These are phyloP conservation scores for Phoenix dactylifera DNA, from an alignment of 176 grass and related monocot species.

Conservation along the genomic window DNA sequence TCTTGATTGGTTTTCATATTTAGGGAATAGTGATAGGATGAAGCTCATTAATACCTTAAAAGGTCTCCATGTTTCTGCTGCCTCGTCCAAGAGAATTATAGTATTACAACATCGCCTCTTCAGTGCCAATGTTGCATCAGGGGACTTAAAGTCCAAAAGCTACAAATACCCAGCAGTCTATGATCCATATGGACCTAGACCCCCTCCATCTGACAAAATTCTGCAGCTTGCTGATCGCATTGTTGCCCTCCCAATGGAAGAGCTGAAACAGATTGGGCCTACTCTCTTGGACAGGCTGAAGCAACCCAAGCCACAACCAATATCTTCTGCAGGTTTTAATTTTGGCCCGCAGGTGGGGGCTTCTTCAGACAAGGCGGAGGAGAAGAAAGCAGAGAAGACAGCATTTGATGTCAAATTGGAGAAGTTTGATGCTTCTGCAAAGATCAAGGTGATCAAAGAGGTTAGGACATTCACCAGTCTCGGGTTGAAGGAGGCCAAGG, in stretches of 20 bases:
- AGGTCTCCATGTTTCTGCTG: slow-evolving; percentile 21
- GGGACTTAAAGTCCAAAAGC: slow-evolving; percentile 34
- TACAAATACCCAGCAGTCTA: slow-evolving; percentile 77
- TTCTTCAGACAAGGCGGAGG: slow-evolving; percentile 33
- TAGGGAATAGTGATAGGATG: slow-evolving; percentile 27
- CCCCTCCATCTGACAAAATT: slow-evolving; percentile 69
- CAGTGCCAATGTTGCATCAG: slow-evolving; percentile 21
- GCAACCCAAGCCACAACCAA: slow-evolving; percentile 44
- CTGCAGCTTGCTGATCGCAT: slow-evolving; percentile 74
- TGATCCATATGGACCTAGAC: slow-evolving; percentile 59
- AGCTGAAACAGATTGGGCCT: slow-evolving; percentile 94
- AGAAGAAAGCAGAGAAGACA: slow-evolving; percentile 89
- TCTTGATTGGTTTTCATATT: too few relatives aligned
- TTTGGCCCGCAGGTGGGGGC: slow-evolving; percentile 43
- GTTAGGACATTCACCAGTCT: slow-evolving; percentile 80
- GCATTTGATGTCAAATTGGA: slow-evolving; percentile 89
- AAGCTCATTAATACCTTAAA: slow-evolving; percentile 26
- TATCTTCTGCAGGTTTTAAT: slow-evolving; percentile 77
- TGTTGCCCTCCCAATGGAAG: slow-evolving; percentile 53
- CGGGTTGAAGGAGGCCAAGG: slow-evolving; percentile 86
- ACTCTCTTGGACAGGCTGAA: slow-evolving; percentile 59
- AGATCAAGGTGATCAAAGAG: slow-evolving; percentile 99
- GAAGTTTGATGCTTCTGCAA: slow-evolving; percentile 83
- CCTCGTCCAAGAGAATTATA: slow-evolving; percentile 5
- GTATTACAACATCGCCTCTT: slow-evolving; percentile 22